A percentile compares a stretch with the other conserved stretches of the same genome.
Conservation (phyloP, 345 rosid species). For the Zanthoxylum bungeanum region DNA sequence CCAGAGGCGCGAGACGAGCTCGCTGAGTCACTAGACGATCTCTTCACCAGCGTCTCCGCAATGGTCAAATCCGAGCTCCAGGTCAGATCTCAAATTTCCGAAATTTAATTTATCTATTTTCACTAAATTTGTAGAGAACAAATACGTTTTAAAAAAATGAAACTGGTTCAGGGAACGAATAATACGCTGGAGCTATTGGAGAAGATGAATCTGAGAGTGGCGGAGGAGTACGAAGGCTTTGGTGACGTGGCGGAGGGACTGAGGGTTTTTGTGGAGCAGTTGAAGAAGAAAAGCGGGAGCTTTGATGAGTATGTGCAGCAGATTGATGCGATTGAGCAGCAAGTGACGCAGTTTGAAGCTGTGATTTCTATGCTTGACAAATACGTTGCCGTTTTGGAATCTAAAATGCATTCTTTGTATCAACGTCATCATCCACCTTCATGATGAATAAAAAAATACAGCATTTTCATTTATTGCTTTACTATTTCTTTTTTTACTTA, state of each 20-base stretch:
- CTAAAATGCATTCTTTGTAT: conserved; percentile 47
- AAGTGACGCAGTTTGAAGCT: conserved; percentile 76
- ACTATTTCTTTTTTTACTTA: too few relatives aligned
- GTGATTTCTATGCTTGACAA: conserved; percentile 73
- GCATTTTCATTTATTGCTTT: neutral
- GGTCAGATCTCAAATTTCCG: conserved; percentile 27
- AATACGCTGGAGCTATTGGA: conserved; percentile 65
- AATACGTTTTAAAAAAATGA: neutral
- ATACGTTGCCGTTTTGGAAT: conserved; percentile 66
- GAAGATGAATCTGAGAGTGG: conserved; percentile 80
- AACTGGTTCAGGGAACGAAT: conserved; percentile 53
- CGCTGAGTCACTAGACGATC: conserved; percentile 60
- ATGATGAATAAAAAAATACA: neutral
- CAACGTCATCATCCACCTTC: conserved; percentile 28
- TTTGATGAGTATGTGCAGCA: conserved; percentile 75
- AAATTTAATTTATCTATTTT: neutral
- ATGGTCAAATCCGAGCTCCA: conserved; percentile 84
- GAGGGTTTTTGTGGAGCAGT: conserved; percentile 70
- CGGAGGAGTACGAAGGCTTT: conserved; percentile 62
- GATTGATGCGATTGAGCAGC: conserved; percentile 72
- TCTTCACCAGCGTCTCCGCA: conserved; percentile 59
- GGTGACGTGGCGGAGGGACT: conserved; percentile 81
- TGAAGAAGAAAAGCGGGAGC: conserved; percentile 57
- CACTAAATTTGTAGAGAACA: neutral
- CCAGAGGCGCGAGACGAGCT: conserved; percentile 47